These are phyloP conservation scores for Alternaria viburni DNA, from an alignment of 2,329 filamentous ascomycete species.

Conservation along the genomic window DNA sequence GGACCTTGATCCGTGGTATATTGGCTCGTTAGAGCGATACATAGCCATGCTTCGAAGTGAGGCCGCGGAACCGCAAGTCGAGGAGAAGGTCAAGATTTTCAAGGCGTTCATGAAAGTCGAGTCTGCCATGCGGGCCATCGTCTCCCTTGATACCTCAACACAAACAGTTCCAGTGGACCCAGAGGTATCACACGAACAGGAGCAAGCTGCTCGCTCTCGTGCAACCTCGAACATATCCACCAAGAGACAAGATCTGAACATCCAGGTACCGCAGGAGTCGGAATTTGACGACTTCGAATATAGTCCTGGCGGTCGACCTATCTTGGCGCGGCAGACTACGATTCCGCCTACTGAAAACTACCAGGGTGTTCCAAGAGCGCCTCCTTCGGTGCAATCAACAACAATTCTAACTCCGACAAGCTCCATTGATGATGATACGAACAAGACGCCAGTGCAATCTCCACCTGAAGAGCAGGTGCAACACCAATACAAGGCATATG, in stretches of 20 bases:
- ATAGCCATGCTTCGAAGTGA: slow-evolving; percentile 62
- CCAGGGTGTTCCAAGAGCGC: slow-evolving; percentile 20
- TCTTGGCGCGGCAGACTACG: slow-evolving; percentile 40
- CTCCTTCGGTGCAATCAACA: slow-evolving; percentile 34
- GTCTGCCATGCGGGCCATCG: slow-evolving; percentile 50
- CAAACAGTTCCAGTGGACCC: slow-evolving; percentile 11
- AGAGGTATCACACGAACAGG: neutral
- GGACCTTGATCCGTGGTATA: slow-evolving; percentile 64
- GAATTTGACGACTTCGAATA: slow-evolving; percentile 46
- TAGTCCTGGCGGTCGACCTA: slow-evolving; percentile 61
- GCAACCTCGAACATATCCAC: slow-evolving; percentile 11
- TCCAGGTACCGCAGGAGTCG: slow-evolving; percentile 21
- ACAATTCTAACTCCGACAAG: slow-evolving; percentile 46
- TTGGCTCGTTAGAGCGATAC: slow-evolving; percentile 61
- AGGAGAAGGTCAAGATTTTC: slow-evolving; percentile 62
- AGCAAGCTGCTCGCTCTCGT: slow-evolving; percentile 3
- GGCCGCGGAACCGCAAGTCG: slow-evolving; percentile 52
- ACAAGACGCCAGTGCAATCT: slow-evolving; percentile 42
- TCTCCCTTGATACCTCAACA: slow-evolving; percentile 46
- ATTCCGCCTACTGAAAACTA: slow-evolving; percentile 18
- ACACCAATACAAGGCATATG: slow-evolving; percentile 44
- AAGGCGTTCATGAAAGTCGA: slow-evolving; percentile 54
- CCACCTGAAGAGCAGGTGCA: slow-evolving; percentile 32
- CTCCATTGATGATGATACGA: slow-evolving; percentile 39
- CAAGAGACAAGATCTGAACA: slow-evolving; percentile 22